A percentile compares a stretch with the other conserved stretches of the same genome.
phyloP scores from a whole-genome alignment of 257 asterid genomes.

The Penstemon barbatus region DNA sequence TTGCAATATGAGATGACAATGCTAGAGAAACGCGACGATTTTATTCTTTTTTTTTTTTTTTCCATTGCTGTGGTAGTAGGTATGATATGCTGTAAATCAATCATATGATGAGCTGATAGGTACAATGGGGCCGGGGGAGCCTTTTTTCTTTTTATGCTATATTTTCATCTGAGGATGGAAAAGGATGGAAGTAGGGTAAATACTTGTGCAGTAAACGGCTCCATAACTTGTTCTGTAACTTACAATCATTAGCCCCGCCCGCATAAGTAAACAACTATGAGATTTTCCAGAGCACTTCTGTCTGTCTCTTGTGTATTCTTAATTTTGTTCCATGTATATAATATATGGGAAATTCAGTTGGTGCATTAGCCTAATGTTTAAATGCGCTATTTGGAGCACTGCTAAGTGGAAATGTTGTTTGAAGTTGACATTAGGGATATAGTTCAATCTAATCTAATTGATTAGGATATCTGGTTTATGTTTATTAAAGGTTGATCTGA shows the following conservation, averaged over 20 bases:
- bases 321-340: no score
- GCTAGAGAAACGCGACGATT: no score
- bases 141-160: conserved; percentile 8
- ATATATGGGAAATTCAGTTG: no score
- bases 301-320: background rate
- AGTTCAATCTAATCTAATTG: no score
- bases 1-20: conserved; percentile 81
- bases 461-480: no score
- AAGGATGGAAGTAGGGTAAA: conserved; percentile 24
- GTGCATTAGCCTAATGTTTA: no score
- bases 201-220: conserved; percentile 15
- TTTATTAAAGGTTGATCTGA: no score
- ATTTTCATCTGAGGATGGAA: conserved; percentile 36
- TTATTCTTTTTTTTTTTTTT: no score
- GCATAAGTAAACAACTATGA: conserved; percentile 20
- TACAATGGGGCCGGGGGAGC: conserved; percentile 28
- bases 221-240: conserved; percentile 28
- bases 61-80: conserved; percentile 42
- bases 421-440: no score
- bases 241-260: background rate
- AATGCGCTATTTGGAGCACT: no score
- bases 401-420: no score
- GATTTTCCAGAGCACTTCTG: conserved; percentile 23
- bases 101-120: conserved; percentile 23
- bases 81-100: conserved; percentile 42